Evolutionary conservation across 2,329 filamentous ascomycete species (phyloP).

Genomic region (Geosmithia putterillii): DNA sequence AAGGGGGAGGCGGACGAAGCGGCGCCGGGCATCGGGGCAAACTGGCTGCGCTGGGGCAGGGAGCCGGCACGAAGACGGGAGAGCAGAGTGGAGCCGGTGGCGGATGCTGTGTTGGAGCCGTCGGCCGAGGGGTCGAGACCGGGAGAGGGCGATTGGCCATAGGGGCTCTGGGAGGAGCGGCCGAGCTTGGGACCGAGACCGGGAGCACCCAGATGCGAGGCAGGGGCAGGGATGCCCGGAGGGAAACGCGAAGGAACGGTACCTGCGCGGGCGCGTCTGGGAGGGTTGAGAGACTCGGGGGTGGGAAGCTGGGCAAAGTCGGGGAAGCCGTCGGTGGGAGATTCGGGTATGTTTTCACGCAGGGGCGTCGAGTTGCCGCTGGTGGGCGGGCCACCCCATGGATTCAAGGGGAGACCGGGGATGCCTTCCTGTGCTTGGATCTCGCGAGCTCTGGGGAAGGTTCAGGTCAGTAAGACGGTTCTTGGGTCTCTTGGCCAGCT

Average conservation of each 20-base stretch:
- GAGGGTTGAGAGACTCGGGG: constrained; percentile 52
- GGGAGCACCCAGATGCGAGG: constrained; percentile 44
- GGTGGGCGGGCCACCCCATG: constrained; percentile 91
- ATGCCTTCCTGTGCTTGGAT: constrained; percentile 95
- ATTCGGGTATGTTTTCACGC: constrained; percentile 94
- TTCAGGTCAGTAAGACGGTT: too few relatives aligned
- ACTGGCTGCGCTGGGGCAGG: constrained; percentile 78
- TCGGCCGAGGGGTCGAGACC: constrained; percentile 37
- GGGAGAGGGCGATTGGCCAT: constrained; percentile 52
- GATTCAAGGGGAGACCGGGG: constrained; percentile 50
- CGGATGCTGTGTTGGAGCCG: constrained; percentile 16
- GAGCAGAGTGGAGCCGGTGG: constrained; percentile 58
- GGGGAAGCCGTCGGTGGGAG: constrained; percentile 88
- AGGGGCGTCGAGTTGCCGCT: constrained; percentile 94
- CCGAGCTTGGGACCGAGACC: constrained; percentile 61
- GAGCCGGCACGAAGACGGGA: constrained; percentile 85
- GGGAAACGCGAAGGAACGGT: constrained; percentile 95
- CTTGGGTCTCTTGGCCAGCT: background rate
- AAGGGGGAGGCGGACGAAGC: constrained; percentile 56
- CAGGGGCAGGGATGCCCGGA: constrained; percentile 50
- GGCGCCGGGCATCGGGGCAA: constrained; percentile 28
- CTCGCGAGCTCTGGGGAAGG: constrained; percentile 85
- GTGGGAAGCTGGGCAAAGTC: constrained; percentile 68
- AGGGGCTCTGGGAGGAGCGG: constrained; percentile 75
- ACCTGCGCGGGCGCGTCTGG: constrained; percentile 76